Evolutionary conservation across 192 early-diverging fungal species (phyloP), one percentile per base, ranked within the genome.

Genomic region (Linnemannia zychae): DNA sequence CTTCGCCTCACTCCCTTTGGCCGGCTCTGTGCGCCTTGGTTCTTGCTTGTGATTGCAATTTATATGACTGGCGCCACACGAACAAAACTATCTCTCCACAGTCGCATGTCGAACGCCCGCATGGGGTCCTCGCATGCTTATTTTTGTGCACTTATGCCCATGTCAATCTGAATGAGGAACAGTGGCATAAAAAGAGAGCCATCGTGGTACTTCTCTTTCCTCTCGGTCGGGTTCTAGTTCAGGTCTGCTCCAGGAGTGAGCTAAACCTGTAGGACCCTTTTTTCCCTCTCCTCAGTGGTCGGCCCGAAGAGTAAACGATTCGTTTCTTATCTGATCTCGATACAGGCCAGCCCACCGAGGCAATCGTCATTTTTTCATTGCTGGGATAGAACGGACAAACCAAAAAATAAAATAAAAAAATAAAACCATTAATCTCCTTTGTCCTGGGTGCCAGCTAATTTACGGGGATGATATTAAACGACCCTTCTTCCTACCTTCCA

Each of bases 301-400:
- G n/a, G n/a, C n/a, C n/a, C n/a, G n/a, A n/a, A n/a, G n/a, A n/a
- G n/a, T n/a, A n/a, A n/a, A n/a, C n/a, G 68, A 73, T 72, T 67
- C 70, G 28, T 7, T 34, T 74, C 63, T 80, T 67, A 67, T 73
- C 78, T 67, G 50, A 80, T 80, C 65, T 57, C 47, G 60, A 48
- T 80, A 53, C 63, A 50, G 13, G 24, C 57, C 52, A 57, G 37
- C 20, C 28, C 15, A 33, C 47, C 47, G 47, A 40, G 17, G 48
- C 17, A 36, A n/a, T 36, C 20, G 65, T 13, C 66, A 44, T 44
- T 20, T n/a, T 6, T 11, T 2, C 4, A 22, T 31, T 17, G 65
- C 67, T 36, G 75, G 75, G 44, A 38, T 76, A 46, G 75, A 76
- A 38, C 67, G 37, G 34, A n/a, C 36, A 24, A 31, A 37, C 12